Evolutionary conservation across 2,329 filamentous ascomycete species (phyloP), one percentile per base, ranked within the genome.

Genomic region (Endoconidiophora laricicola): DNA sequence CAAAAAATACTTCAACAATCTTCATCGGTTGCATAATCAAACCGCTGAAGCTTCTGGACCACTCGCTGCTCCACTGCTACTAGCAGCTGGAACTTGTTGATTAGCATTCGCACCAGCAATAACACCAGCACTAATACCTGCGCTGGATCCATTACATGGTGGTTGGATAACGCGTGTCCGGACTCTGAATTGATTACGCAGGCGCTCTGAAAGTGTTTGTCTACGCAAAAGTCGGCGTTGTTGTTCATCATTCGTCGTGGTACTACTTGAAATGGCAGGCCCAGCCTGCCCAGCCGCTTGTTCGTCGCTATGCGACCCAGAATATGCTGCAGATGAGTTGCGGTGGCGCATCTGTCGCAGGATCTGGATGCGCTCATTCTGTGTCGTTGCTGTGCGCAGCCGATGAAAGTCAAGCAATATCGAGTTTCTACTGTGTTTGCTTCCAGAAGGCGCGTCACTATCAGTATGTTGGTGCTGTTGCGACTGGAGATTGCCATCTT

Each of bases 321-420:
- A 26, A 37, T 46, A 29, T 24, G 44, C 20, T 20, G 36, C 22
- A 9, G 20, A 18, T 9, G 43, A 46, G 18, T 14, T 46, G n/a
- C 49, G 49, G 40, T 49, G 48, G 24, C 62, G 60, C 60, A 62
- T 62, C 48, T 70, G 69, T 36, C 77, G 67, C 4, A 81, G 65
- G 4, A 70, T 72, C 49, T 72, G 74, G 49, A 81, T 75, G n/a
- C 76, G 73, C 60, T 81, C 77, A 55, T 79, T 73, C 3, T 71
- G 66, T 0, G 50, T 52, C 22, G 75, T 66, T n/a, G 76, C 76
- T 53, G 78, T 69, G 9, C 76, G 69, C 16, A 81, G 62, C 42
- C 73, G 64, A 54, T 74, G 69, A 43, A 78, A 63, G 55, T 80
- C 76, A 39, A 79, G 65, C 3, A 79, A 59, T 3, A 75, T 69